phyloP scores from a whole-genome alignment of 495 filamentous ascomycete genomes.

The Neurospora discreta region DNA sequence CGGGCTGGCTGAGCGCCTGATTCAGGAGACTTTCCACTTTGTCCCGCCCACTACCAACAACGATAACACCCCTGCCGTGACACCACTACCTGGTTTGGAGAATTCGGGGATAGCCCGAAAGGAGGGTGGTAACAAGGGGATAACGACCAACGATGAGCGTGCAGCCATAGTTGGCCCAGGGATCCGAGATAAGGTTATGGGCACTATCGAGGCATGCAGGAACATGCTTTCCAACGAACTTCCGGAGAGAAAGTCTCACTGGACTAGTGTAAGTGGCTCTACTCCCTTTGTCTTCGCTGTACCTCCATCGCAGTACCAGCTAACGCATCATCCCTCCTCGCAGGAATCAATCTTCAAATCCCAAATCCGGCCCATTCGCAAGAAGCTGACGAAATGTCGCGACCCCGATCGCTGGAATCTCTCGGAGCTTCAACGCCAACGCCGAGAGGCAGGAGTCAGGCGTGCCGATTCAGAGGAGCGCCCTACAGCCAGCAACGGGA shows the following conservation, averaged over 20 bases:
- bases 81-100: background rate
- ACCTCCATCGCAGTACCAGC: background rate
- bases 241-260: slow-evolving; percentile 31
- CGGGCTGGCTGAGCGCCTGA: slow-evolving; percentile 58
- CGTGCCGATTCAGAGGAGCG: slow-evolving; percentile 26
- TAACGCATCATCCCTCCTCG: background rate
- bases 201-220: slow-evolving; percentile 37
- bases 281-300: background rate
- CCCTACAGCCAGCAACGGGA: slow-evolving; percentile 11
- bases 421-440: slow-evolving; percentile 42
- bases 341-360: slow-evolving; percentile 26
- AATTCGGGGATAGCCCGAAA: slow-evolving; percentile 2
- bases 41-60: slow-evolving; percentile 7
- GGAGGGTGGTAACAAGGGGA: background rate
- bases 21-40: slow-evolving; percentile 55
- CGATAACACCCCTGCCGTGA: slow-evolving; percentile 9
- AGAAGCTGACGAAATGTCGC: slow-evolving; percentile 68
- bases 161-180: slow-evolving; percentile 19
- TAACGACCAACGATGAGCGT: slow-evolving; percentile 12
- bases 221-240: slow-evolving; percentile 39
- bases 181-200: slow-evolving; percentile 34
- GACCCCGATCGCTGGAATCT: slow-evolving; percentile 59
- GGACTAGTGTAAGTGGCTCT: slow-evolving; percentile 26
- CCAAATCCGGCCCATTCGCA: slow-evolving; percentile 44
- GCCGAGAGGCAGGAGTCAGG: slow-evolving; percentile 31